These are phyloP conservation scores for Terana coerulea DNA, from an alignment of 768 basidiomycete species.

Conservation along the genomic window DNA sequence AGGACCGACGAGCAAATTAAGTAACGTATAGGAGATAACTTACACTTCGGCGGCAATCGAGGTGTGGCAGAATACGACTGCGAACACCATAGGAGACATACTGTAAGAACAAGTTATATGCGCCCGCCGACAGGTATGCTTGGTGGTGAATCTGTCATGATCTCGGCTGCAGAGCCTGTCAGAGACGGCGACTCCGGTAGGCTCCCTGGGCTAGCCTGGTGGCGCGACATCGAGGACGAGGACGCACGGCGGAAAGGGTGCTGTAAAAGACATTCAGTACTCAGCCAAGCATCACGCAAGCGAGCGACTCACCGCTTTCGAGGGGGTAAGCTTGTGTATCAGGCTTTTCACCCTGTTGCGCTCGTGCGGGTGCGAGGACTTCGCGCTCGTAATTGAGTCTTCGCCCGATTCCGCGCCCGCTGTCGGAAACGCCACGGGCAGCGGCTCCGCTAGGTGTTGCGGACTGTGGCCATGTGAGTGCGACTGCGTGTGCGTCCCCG, in stretches of 20 bases:
- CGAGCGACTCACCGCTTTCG: not conserved
- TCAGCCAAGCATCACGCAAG: not conserved
- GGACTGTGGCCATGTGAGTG: no score
- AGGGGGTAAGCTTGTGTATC: not conserved
- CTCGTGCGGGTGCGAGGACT: not conserved
- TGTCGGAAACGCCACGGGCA: not conserved
- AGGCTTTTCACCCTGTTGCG: slow-evolving; percentile 3
- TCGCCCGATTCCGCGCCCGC: not conserved
- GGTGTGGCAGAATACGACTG: not conserved
- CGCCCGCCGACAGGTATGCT: not conserved
- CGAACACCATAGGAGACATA: not conserved
- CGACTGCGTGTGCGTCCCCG: no score
- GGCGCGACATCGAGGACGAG: not conserved
- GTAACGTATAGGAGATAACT: not conserved
- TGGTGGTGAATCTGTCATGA: not conserved
- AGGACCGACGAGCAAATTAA: no score
- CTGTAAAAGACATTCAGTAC: not conserved
- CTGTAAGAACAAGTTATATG: not conserved
- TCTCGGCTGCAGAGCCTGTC: not conserved
- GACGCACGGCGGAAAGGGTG: not conserved
- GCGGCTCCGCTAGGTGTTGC: not conserved
- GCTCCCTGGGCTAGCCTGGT: not conserved
- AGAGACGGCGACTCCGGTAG: not conserved
- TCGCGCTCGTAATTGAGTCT: not conserved
- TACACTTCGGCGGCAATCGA: not conserved